phyloP scores from a whole-genome alignment of 2,329 filamentous ascomycete genomes.

The Rhytidhysteron rufulum region DNA sequence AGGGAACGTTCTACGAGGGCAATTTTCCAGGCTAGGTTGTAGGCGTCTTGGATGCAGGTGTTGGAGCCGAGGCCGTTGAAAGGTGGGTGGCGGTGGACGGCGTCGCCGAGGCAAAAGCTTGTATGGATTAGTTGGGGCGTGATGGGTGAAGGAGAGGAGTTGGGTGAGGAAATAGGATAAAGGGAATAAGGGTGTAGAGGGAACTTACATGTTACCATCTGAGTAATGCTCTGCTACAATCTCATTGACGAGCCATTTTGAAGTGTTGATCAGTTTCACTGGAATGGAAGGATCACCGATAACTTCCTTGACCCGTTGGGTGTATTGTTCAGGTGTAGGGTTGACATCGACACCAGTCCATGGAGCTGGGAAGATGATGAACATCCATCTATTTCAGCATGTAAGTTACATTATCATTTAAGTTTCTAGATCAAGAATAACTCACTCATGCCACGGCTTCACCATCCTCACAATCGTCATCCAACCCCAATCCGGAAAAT shows the following conservation, averaged over 20 bases:
- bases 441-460: slow-evolving; percentile 61
- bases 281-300: slow-evolving; percentile 6
- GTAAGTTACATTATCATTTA: too few species aligned
- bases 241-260: slow-evolving; percentile 8
- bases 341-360: neutral
- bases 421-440: neutral
- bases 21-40: slow-evolving; percentile 33
- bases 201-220: slow-evolving; percentile 1
- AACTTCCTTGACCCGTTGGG: slow-evolving; percentile 1
- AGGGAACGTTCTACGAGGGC: slow-evolving; percentile 22
- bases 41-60: slow-evolving; percentile 30
- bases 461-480: slow-evolving; percentile 55
- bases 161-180: too few species aligned
- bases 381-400: slow-evolving; percentile 2
- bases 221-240: slow-evolving; percentile 9
- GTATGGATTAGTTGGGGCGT: too few species aligned
- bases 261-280: slow-evolving; percentile 1
- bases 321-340: slow-evolving; percentile 19
- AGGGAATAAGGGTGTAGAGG: neutral
- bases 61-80: slow-evolving; percentile 13
- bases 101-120: slow-evolving; percentile 18
- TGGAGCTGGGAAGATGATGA: slow-evolving; percentile 5
- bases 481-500: slow-evolving; percentile 52
- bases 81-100: slow-evolving; percentile 12
- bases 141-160: neutral